A percentile compares a stretch with the other conserved stretches of the same genome.
Conservation (phyloP, 2,329 filamentous ascomycete species). For the Teratosphaeria gauchensis region DNA sequence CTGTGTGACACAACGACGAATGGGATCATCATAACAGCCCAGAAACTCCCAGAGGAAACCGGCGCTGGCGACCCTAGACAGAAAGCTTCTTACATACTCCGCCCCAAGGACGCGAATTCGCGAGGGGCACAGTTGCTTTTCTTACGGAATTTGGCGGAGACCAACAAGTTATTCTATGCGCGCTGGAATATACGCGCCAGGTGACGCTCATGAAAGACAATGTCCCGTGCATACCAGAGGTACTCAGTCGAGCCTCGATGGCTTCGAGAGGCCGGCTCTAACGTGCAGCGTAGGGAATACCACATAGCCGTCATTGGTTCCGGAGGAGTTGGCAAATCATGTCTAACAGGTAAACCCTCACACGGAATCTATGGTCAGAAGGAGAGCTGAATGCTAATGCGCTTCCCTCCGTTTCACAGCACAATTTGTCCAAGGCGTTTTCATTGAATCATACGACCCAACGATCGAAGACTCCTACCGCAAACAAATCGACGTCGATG, state of each 20-base stretch:
- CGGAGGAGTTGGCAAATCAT: constrained; percentile 86
- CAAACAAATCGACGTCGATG: constrained; percentile 65
- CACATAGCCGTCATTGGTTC: constrained; percentile 75
- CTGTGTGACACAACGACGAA: background rate
- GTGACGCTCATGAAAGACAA: background rate
- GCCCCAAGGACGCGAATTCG: background rate
- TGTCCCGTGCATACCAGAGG: constrained; percentile 15
- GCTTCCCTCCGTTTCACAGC: constrained; percentile 42
- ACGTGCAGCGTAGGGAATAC: constrained; percentile 50
- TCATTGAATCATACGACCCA: constrained; percentile 67
- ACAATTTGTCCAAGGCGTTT: constrained; percentile 88
- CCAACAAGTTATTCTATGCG: background rate
- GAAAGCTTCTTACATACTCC: background rate
- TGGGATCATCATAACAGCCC: background rate
- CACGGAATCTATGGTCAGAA: background rate
- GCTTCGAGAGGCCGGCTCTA: background rate
- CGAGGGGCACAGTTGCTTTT: background rate
- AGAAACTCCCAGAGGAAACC: background rate
- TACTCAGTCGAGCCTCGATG: background rate
- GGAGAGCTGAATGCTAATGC: background rate
- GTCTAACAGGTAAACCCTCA: constrained; percentile 61
- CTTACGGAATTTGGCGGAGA: background rate
- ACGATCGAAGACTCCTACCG: constrained; percentile 55
- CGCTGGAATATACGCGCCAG: background rate
- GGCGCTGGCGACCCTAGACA: background rate